phyloP scores from a whole-genome alignment of 2,329 filamentous ascomycete genomes.

The Laburnicola sp. region DNA sequence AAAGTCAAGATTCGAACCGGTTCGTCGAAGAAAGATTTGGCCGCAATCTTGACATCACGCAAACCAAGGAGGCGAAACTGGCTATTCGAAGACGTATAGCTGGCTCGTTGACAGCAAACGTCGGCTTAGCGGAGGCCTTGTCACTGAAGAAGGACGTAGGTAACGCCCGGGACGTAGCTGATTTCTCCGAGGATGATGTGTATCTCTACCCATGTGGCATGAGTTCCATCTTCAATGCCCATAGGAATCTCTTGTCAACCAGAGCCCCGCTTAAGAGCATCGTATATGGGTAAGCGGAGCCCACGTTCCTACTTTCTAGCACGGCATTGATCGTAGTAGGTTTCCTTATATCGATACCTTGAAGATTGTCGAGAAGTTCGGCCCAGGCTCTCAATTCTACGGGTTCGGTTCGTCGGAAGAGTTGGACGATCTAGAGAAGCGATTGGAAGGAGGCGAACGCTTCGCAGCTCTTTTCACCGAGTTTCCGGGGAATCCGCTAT shows the following conservation, averaged over 20 bases:
- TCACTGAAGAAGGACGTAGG: constrained; percentile 52
- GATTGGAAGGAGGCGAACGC: constrained; percentile 70
- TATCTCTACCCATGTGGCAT: constrained; percentile 89
- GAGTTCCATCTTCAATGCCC: constrained; percentile 91
- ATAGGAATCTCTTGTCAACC: constrained; percentile 70
- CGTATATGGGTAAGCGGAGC: constrained; percentile 67
- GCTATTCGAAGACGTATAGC: constrained; percentile 87
- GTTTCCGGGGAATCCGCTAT: constrained; percentile 88
- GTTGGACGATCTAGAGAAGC: constrained; percentile 77
- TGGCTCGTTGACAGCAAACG: constrained; percentile 74
- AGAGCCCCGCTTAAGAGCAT: constrained; percentile 73
- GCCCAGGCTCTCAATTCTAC: constrained; percentile 85
- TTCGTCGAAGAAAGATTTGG: constrained; percentile 96
- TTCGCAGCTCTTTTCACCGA: constrained; percentile 89
- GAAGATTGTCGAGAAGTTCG: constrained; percentile 93
- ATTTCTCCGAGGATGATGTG: constrained; percentile 81
- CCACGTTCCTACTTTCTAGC: neutral
- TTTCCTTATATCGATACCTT: constrained; percentile 97
- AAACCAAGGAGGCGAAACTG: constrained; percentile 79
- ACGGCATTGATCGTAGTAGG: constrained; percentile 22
- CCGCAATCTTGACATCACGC: constrained; percentile 78
- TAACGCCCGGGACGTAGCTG: constrained; percentile 54
- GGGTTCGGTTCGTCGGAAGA: constrained; percentile 77
- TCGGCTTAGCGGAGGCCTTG: constrained; percentile 65
- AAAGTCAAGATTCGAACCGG: constrained; percentile 68